Conservation (phyloP, 768 basidiomycete species). For the Hypsizygus marmoreus region DNA sequence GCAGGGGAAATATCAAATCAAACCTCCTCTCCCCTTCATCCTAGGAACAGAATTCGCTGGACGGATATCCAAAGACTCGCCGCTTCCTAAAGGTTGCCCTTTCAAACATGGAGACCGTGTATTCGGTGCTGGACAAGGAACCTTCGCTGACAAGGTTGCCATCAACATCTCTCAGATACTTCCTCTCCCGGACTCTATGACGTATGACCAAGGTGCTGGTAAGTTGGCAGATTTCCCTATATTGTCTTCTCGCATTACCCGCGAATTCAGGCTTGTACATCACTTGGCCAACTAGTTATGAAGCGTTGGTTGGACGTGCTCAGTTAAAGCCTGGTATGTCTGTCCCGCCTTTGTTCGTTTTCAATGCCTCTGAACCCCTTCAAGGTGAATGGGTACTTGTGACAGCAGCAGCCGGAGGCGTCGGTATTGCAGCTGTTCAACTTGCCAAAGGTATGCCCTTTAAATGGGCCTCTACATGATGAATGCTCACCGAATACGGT, state of each 20-base stretch:
- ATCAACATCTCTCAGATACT: conserved; percentile 52
- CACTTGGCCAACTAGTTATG: conserved; percentile 95
- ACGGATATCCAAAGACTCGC: conserved; percentile 63
- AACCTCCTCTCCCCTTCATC: conserved; percentile 83
- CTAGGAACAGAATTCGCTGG: conserved; percentile 89
- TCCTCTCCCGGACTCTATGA: conserved; percentile 73
- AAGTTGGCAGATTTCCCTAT: conserved; percentile 18
- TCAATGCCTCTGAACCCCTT: neutral
- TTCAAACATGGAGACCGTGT: conserved; percentile 86
- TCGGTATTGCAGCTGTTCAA: conserved; percentile 90
- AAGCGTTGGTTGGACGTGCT: conserved; percentile 85
- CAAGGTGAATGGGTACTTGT: conserved; percentile 90
- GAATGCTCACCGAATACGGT: neutral
- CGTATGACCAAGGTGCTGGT: conserved; percentile 87
- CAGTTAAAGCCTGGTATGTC: conserved; percentile 69
- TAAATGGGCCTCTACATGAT: neutral
- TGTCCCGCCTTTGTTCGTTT: neutral
- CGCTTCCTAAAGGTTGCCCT: conserved; percentile 77
- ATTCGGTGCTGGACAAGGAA: conserved; percentile 80
- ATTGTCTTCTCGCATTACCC: neutral
- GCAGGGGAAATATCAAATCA: conserved; percentile 87
- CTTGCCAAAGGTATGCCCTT: conserved; percentile 76
- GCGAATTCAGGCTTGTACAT: conserved; percentile 64
- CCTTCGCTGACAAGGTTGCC: conserved; percentile 76
- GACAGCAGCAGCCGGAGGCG: conserved; percentile 94